Evolutionary conservation across 192 early-diverging fungal species (phyloP).

Genomic region (Phlyctochytrium planicorne): DNA sequence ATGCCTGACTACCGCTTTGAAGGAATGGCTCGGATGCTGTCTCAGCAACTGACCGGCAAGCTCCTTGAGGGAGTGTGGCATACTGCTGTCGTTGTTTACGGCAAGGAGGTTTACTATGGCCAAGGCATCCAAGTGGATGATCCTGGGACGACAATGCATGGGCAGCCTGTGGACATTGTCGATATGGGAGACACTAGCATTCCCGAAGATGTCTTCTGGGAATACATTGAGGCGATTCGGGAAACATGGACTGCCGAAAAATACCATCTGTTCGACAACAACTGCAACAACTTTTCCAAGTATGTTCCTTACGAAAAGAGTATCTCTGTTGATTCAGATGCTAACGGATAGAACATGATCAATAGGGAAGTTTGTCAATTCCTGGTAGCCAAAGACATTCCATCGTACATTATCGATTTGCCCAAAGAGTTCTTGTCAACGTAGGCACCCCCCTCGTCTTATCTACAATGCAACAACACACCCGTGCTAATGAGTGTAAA

Average conservation of each 20-base stretch:
- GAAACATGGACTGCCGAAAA: conserved; percentile 58
- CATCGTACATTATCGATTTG: conserved; percentile 69
- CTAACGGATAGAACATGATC: not conserved
- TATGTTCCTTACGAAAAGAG: not conserved
- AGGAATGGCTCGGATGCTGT: conserved; percentile 76
- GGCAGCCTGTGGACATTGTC: conserved; percentile 63
- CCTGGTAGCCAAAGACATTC: conserved; percentile 73
- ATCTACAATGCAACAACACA: not conserved
- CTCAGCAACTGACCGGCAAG: conserved; percentile 58
- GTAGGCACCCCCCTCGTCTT: conserved; percentile 5
- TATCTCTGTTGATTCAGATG: not conserved
- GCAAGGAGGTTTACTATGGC: conserved; percentile 76
- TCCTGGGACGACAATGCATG: conserved; percentile 60
- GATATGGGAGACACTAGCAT: conserved; percentile 79
- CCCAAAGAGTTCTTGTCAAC: conserved; percentile 43
- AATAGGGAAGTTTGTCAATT: conserved; percentile 69
- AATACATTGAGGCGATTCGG: conserved; percentile 67
- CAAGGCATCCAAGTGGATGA: conserved; percentile 60
- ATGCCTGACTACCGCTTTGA: conserved; percentile 3
- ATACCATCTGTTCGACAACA: conserved; percentile 86
- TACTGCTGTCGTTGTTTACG: conserved; percentile 75
- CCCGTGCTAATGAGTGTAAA: not conserved
- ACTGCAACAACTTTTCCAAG: conserved; percentile 64
- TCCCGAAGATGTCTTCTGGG: conserved; percentile 63
- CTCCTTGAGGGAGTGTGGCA: conserved; percentile 78